These are phyloP conservation scores for Rhodosporidiobolus sp. DNA, from an alignment of 768 basidiomycete species.

Conservation along the genomic window DNA sequence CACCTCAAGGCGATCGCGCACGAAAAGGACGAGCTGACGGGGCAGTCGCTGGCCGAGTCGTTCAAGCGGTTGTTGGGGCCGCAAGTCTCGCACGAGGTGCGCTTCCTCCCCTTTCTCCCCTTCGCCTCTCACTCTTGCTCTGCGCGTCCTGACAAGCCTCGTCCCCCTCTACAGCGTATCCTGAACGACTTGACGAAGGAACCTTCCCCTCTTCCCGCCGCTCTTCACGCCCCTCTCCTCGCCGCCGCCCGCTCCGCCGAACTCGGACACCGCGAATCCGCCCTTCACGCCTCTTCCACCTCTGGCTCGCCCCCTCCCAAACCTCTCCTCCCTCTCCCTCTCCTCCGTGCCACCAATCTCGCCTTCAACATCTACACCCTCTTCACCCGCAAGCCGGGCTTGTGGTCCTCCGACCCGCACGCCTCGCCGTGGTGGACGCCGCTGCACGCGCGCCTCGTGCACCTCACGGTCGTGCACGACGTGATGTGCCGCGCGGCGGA, in stretches of 20 bases:
- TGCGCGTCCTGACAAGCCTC: background rate
- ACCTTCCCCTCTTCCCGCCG: background rate
- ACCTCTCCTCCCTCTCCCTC: background rate
- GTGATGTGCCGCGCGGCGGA: background rate
- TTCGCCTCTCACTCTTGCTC: background rate
- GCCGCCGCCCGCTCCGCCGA: constrained; percentile 1
- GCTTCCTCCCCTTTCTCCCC: background rate
- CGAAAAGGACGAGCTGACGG: no score
- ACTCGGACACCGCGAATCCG: background rate
- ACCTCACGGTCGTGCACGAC: background rate
- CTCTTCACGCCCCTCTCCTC: constrained; percentile 1
- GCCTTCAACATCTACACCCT: constrained; percentile 6
- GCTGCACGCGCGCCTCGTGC: background rate
- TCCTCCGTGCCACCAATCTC: constrained; percentile 4
- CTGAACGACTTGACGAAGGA: background rate
- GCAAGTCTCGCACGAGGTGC: background rate
- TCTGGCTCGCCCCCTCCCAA: background rate
- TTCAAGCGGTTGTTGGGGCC: background rate
- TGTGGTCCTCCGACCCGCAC: background rate
- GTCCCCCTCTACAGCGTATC: background rate
- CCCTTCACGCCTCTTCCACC: background rate
- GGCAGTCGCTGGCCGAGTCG: no score
- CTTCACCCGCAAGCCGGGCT: background rate
- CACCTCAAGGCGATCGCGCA: background rate
- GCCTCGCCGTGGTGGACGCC: background rate